These are phyloP conservation scores for Sporobolomyces pararoseus DNA, from an alignment of 768 basidiomycete species.

Conservation along the genomic window DNA sequence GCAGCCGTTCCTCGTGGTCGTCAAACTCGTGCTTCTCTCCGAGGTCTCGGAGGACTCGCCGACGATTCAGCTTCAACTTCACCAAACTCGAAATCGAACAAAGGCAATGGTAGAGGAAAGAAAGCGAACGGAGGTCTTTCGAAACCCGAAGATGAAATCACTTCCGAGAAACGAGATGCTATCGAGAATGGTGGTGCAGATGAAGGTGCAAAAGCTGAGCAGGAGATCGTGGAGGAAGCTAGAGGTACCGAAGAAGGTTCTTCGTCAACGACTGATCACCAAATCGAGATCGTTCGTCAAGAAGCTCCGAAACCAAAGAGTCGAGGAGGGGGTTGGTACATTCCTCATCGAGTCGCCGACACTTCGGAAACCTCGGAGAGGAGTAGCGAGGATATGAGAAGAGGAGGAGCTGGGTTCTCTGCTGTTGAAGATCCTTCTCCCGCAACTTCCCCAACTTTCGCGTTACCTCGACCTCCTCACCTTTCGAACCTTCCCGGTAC, in stretches of 20 bases:
- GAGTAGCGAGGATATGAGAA: slow-evolving; percentile 9
- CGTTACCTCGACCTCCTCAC: slow-evolving; percentile 18
- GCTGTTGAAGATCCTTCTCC: background rate
- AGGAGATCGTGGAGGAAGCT: background rate
- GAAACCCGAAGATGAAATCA: background rate
- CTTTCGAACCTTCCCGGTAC: background rate
- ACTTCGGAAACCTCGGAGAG: no score
- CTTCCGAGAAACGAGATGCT: background rate
- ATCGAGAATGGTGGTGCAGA: background rate
- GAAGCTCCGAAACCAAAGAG: slow-evolving; percentile 21
- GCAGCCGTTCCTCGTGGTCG: background rate
- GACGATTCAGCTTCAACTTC: background rate
- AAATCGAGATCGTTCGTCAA: slow-evolving; percentile 5
- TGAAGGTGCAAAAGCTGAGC: background rate
- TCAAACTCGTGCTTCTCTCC: slow-evolving; percentile 1
- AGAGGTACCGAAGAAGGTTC: no score
- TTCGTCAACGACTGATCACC: no score
- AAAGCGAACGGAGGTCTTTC: background rate
- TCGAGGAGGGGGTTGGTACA: slow-evolving; percentile 26
- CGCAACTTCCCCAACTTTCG: slow-evolving; percentile 19
- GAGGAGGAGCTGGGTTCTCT: slow-evolving; percentile 17
- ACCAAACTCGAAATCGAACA: background rate
- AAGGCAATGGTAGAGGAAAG: slow-evolving; percentile 4
- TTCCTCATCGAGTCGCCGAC: background rate
- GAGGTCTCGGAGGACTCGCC: background rate